Evolutionary conservation across 441 rosid species (phyloP).

Genomic region (Macaranga tanarius): DNA sequence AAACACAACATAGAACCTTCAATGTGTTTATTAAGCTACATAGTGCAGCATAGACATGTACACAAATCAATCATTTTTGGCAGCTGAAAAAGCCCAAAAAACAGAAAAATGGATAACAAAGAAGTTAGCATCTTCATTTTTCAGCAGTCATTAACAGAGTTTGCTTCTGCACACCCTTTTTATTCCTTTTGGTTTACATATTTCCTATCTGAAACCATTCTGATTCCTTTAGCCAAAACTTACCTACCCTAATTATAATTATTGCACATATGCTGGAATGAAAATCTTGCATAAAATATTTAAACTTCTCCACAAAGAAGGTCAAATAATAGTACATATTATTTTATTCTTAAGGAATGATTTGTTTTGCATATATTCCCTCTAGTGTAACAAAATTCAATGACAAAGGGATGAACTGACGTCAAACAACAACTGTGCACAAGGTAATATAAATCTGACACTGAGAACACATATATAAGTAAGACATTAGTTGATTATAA

Average conservation of each 20-base stretch:
- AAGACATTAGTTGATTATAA: conserved; percentile 14
- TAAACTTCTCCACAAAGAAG: neutral
- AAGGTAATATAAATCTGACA: neutral
- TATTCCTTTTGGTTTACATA: neutral
- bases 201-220: neutral
- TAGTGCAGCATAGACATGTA: neutral
- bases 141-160: neutral
- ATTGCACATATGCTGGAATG: neutral
- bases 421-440: neutral
- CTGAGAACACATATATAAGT: neutral
- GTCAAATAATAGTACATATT: neutral
- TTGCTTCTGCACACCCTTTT: neutral
- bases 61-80: neutral
- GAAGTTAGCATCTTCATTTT: neutral
- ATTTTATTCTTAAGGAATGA: neutral
- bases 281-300: neutral
- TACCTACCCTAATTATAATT: neutral
- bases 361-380: neutral
- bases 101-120: too few species aligned
- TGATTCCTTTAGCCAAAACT: neutral
- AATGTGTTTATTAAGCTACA: neutral
- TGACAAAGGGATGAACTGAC: neutral
- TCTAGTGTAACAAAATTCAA: neutral
- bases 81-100: neutral
- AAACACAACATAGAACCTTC: conserved; percentile 14